phyloP scores from a whole-genome alignment of 768 basidiomycete species.

The Amanita rubescens region DNA sequence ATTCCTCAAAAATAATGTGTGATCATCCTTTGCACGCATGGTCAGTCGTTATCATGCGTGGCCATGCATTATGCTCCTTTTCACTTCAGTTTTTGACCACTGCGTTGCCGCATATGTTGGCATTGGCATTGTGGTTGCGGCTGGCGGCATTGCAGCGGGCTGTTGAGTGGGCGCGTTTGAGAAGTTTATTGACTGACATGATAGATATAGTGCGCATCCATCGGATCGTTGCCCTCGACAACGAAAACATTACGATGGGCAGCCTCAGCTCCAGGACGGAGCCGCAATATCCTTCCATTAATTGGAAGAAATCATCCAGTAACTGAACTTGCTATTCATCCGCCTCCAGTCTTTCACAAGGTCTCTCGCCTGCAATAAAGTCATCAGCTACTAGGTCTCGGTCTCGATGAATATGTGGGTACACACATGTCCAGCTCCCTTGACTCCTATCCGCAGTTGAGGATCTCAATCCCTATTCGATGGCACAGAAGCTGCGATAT shows the following conservation, averaged over 20 bases:
- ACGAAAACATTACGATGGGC: constrained; percentile 32
- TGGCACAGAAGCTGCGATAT: constrained; percentile 56
- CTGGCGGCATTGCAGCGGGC: no score
- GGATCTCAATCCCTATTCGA: constrained; percentile 61
- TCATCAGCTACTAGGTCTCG: not conserved
- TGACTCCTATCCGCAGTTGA: constrained; percentile 93
- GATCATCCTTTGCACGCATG: no score
- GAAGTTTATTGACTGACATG: constrained; percentile 1
- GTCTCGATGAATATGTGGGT: not conserved
- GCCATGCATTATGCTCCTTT: no score
- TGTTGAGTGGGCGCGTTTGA: no score
- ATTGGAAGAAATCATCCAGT: constrained; percentile 51
- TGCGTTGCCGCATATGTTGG: no score
- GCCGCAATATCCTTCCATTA: constrained; percentile 39
- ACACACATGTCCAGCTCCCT: constrained; percentile 66
- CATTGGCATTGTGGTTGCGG: no score
- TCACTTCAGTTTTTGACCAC: no score
- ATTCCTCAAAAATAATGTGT: no score
- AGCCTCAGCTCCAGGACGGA: constrained; percentile 48
- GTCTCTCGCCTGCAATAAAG: constrained; percentile 70
- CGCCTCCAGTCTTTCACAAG: constrained; percentile 93
- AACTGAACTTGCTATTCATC: constrained; percentile 67
- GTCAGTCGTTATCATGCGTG: no score
- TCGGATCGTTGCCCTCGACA: constrained; percentile 7
- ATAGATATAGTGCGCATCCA: constrained; percentile 17